Evolutionary conservation across 164 flowering plant genomes (phyloP).

Genomic region (Taxillus chinensis): DNA sequence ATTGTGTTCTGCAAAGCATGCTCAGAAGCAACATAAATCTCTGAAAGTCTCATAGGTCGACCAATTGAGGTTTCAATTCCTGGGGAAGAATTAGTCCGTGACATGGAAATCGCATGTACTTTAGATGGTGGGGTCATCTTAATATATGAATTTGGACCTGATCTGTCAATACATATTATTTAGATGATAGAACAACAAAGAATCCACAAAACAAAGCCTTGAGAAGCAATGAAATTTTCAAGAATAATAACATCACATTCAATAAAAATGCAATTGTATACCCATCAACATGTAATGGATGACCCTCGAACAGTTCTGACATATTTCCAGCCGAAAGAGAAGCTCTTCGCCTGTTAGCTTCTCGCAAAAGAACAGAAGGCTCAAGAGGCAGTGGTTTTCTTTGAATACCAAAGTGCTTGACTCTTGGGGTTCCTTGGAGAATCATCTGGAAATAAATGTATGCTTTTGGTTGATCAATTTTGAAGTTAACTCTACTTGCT

Average conservation of each 20-base stretch:
- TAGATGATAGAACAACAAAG: slow-evolving; percentile 5
- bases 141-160: slow-evolving; percentile 46
- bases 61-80: slow-evolving; percentile 75
- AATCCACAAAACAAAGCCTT: neutral
- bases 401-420: slow-evolving; percentile 80
- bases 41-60: slow-evolving; percentile 95
- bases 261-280: slow-evolving; percentile 19
- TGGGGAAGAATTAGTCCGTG: slow-evolving; percentile 74
- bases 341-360: slow-evolving; percentile 95
- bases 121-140: slow-evolving; percentile 41
- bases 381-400: slow-evolving; percentile 90
- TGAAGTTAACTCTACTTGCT: neutral
- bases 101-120: slow-evolving; percentile 38
- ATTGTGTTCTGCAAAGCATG: slow-evolving; percentile 65
- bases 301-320: slow-evolving; percentile 65
- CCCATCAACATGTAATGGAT: slow-evolving; percentile 49
- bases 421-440: slow-evolving; percentile 59
- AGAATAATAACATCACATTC: slow-evolving; percentile 3
- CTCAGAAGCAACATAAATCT: slow-evolving; percentile 89
- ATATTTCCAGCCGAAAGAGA: slow-evolving; percentile 91
- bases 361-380: slow-evolving; percentile 83
- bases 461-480: neutral
- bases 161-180: slow-evolving; percentile 39
- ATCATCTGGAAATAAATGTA: slow-evolving; percentile 40
- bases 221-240: neutral